Evolutionary conservation across 169 alveolate species (phyloP).

Genomic region (Eimeria falciformis): DNA sequence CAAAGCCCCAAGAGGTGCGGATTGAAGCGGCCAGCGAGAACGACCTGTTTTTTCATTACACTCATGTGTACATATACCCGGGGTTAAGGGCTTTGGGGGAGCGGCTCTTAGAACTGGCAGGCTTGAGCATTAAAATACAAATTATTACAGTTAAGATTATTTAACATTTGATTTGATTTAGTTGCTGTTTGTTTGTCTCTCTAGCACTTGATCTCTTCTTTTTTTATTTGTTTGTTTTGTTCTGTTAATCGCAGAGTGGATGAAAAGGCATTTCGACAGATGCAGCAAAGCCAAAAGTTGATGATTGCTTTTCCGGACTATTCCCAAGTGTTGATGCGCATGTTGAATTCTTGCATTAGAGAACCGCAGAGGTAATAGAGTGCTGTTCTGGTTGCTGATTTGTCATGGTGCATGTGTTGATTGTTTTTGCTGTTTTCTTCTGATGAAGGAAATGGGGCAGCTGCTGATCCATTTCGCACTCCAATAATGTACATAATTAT

Average conservation of each 20-base stretch:
- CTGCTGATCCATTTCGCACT: background rate
- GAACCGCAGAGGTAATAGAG: constrained; percentile 90
- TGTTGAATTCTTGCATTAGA: constrained; percentile 95
- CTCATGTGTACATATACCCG: constrained; percentile 84
- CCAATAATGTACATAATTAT: background rate
- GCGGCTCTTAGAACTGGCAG: too few species aligned
- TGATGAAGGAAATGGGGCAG: background rate
- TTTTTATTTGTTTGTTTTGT: background rate
- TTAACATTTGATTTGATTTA: too few species aligned
- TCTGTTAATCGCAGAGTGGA: constrained; percentile 82
- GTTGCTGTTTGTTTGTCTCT: too few species aligned
- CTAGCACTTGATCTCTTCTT: too few species aligned
- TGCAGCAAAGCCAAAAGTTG: constrained; percentile 94
- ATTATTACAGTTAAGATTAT: too few species aligned
- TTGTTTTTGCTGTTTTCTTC: background rate
- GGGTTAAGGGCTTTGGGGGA: too few species aligned
- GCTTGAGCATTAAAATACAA: too few species aligned
- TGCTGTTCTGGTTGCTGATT: background rate
- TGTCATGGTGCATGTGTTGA: background rate
- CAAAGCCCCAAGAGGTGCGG: constrained; percentile 87
- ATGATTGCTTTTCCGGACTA: constrained; percentile 94
- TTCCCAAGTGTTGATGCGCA: constrained; percentile 90
- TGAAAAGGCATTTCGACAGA: constrained; percentile 86
- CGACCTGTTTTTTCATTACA: constrained; percentile 95
- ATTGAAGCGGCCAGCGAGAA: constrained; percentile 94